Conservation (phyloP, 2,329 filamentous ascomycete species). For the Emericellopsis cladophorae region DNA sequence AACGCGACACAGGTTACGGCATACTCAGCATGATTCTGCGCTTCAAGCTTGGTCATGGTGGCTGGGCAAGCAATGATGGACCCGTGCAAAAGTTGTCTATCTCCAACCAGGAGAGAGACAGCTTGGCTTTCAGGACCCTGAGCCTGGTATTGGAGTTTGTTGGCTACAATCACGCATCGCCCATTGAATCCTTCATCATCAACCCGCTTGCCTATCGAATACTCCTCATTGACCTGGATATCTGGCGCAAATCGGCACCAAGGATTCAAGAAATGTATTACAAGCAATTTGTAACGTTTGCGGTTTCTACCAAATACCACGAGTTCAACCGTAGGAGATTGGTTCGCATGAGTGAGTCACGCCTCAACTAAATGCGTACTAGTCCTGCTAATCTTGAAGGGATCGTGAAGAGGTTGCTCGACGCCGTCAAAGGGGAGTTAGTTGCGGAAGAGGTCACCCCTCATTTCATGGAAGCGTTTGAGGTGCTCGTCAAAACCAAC, state of each 20-base stretch:
- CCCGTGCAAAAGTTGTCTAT: conserved; percentile 27
- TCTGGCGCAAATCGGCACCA: conserved; percentile 71
- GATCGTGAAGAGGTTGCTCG: conserved; percentile 79
- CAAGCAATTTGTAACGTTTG: conserved; percentile 79
- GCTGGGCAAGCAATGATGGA: conserved; percentile 15
- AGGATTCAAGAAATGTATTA: conserved; percentile 84
- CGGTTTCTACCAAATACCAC: conserved; percentile 79
- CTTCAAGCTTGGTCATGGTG: conserved; percentile 58
- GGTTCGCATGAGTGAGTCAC: conserved; percentile 69
- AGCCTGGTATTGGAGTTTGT: conserved; percentile 73
- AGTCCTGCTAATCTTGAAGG: conserved; percentile 33
- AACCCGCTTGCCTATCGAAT: conserved; percentile 92
- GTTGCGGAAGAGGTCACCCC: conserved; percentile 60
- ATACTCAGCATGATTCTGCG: conserved; percentile 74
- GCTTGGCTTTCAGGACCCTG: conserved; percentile 51
- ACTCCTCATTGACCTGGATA: conserved; percentile 81
- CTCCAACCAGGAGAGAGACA: conserved; percentile 39
- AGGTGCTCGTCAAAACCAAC: conserved; percentile 66
- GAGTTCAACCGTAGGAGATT: conserved; percentile 84
- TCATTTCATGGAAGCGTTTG: conserved; percentile 68
- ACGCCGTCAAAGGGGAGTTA: conserved; percentile 77
- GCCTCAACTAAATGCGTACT: background rate
- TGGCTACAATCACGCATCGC: conserved; percentile 70
- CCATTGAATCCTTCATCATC: conserved; percentile 82
- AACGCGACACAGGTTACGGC: conserved; percentile 86